Evolutionary conservation across 257 asterid species (phyloP).

Genomic region (Scutellaria galericulata): DNA sequence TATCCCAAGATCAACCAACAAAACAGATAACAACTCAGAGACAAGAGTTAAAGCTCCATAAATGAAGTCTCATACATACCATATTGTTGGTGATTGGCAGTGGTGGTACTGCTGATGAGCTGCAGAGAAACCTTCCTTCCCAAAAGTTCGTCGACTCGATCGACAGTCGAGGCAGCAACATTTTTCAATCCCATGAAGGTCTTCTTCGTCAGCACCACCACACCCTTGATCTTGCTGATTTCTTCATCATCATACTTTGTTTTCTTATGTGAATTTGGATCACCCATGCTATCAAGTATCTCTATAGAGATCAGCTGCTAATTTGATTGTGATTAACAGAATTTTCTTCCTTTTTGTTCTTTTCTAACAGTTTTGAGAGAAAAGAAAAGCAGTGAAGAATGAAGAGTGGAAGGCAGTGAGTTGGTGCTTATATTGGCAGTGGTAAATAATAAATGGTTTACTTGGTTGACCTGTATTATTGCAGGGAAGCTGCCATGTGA

Average conservation of each 20-base stretch:
- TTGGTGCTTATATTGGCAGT: constrained; percentile 19
- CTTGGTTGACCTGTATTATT: constrained; percentile 31
- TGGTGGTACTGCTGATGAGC: constrained; percentile 50
- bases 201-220: constrained; percentile 72
- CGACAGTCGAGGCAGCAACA: constrained; percentile 48
- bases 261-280: constrained; percentile 33
- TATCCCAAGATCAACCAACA: neutral
- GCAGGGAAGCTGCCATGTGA: constrained; percentile 27
- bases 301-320: neutral
- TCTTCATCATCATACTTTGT: constrained; percentile 37
- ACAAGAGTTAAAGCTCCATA: neutral
- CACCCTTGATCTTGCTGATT: constrained; percentile 51
- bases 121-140: constrained; percentile 64
- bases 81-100: constrained; percentile 33
- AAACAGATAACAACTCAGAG: neutral
- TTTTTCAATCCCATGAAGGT: constrained; percentile 49
- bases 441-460: neutral
- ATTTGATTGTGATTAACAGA: no score
- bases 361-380: neutral
- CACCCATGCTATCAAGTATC: constrained; percentile 31
- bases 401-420: neutral
- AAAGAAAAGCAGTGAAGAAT: neutral
- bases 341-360: neutral
- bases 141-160: constrained; percentile 54
- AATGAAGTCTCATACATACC: constrained; percentile 3